These are phyloP conservation scores for Lepraria neglecta DNA, from an alignment of 495 filamentous ascomycete genomes.

Conservation along the genomic window DNA sequence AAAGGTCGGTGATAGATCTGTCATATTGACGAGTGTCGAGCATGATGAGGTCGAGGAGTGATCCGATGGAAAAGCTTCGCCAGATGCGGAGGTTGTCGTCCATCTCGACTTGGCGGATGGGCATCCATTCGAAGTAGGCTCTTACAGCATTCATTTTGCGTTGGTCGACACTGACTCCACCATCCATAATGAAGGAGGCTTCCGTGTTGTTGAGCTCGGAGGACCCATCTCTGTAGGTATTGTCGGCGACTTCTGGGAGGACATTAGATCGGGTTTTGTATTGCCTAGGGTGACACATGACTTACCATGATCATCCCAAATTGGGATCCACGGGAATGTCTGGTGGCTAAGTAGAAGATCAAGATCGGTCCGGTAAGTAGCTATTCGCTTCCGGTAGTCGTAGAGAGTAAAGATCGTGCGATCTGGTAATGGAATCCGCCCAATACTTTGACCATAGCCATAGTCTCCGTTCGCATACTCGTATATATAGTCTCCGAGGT, in stretches of 20 bases:
- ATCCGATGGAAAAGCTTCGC: conserved; percentile 59
- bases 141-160: conserved; percentile 67
- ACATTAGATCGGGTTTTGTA: too few relatives aligned
- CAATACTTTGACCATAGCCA: conserved; percentile 48
- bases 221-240: conserved; percentile 52
- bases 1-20: conserved; percentile 46
- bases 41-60: conserved; percentile 60
- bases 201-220: conserved; percentile 55
- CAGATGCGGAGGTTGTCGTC: conserved; percentile 68
- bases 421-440: conserved; percentile 47
- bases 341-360: conserved; percentile 54
- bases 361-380: conserved; percentile 56
- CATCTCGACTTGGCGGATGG: conserved; percentile 53
- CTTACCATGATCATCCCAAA: conserved; percentile 59
- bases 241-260: conserved; percentile 41
- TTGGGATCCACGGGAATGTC: conserved; percentile 60
- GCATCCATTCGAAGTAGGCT: conserved; percentile 60
- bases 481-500: conserved; percentile 67
- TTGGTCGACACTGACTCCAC: conserved; percentile 57
- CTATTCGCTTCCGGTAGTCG: conserved; percentile 58
- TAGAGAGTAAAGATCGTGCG: conserved; percentile 39
- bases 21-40: conserved; percentile 65
- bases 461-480: conserved; percentile 55
- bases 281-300: too few relatives aligned
- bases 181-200: conserved; percentile 52